Percentiles rank a stretch among this genome's conserved stretches.
phyloP scores from a whole-genome alignment of 495 filamentous ascomycete species.

The Schizothecium vesticola region DNA sequence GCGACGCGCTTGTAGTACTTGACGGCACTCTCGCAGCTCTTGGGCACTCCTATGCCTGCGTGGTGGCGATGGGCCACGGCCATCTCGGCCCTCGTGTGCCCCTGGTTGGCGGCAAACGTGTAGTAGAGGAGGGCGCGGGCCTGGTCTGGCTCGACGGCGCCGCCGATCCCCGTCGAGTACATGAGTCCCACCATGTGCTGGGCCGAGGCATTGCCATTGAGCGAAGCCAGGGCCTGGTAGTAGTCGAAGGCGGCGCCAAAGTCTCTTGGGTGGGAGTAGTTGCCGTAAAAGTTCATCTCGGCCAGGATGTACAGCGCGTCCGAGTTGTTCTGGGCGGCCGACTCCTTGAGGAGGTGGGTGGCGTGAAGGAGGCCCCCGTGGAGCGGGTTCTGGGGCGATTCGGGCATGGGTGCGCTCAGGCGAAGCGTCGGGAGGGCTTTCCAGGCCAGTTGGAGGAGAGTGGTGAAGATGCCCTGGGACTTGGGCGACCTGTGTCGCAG shows the following conservation, averaged over 20 bases:
- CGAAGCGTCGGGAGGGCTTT: conserved; percentile 41
- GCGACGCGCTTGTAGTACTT: conserved; percentile 90
- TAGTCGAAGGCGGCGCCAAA: conserved; percentile 75
- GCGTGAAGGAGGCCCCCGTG: conserved; percentile 49
- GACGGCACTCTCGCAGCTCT: conserved; percentile 78
- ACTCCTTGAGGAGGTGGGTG: conserved; percentile 67
- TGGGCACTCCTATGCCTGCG: conserved; percentile 75
- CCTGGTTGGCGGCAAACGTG: conserved; percentile 83
- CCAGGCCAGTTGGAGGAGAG: conserved; percentile 30
- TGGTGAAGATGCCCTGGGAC: conserved; percentile 34
- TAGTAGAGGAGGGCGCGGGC: conserved; percentile 91
- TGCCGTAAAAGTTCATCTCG: conserved; percentile 95
- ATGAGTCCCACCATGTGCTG: conserved; percentile 95
- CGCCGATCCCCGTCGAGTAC: conserved; percentile 89
- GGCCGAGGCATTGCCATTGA: conserved; percentile 82
- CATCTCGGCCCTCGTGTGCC: conserved; percentile 87
- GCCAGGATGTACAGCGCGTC: conserved; percentile 89
- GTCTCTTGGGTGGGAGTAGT: conserved; percentile 81
- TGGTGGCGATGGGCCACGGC: conserved; percentile 83
- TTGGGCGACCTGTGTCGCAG: conserved; percentile 33
- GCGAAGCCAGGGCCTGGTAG: conserved; percentile 71
- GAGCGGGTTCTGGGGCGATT: conserved; percentile 22
- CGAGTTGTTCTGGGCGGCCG: conserved; percentile 68
- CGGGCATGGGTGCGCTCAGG: conserved; percentile 34
- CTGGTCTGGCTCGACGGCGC: conserved; percentile 78